Base-by-base conservation (phyloP, 352 stramenopile species). In the Plasmopara viticola region DNA sequence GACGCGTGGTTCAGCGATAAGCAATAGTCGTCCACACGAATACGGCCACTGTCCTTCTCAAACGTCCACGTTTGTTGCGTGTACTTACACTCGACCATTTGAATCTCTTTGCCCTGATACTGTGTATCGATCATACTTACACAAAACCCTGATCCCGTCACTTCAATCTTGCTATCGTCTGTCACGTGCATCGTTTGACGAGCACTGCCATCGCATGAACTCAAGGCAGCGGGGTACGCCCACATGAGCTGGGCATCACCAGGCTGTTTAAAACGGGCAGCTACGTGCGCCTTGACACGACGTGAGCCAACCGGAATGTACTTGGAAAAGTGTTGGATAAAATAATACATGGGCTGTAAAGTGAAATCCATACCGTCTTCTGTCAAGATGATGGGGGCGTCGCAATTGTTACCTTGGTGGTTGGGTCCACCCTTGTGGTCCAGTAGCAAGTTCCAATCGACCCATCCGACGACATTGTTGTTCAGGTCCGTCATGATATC, bases 371-470 rank as follows among this genome's bases (percentile, higher is more conserved):
- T 52, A 14, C 64, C 76, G n/a, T 61, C 61, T 45, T 86, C 65
- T 9, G 73, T 68, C 28, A 93, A 40, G 47, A 95, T 82, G 37
- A 95, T 81, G 5, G 67, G 67, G 2, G 67, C 63, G 20, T 78
- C 69, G 43, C 76, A 87, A 30, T 74, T 68, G 66, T 92, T 92
- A 38, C 67, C 67, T 53, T 86, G 54, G 70, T 96, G 86, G 70
- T 97, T 97, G 6, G 90, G 88, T 1, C 90, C 90, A 17, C 90
- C 90, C 7, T 38, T 84, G 68, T 88, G 76, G 58, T 94, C 84
- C 0, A 97, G 68, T 5, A 96, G 45, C 44, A 97, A 53, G 64
- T 97, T 97, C 88, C 89, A 97, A 68, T 97, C 86, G 29, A 95
- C 84, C 88, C 88, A 97, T 7, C 86, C 85, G 1, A 74, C 68